phyloP scores from a whole-genome alignment of 2,329 filamentous ascomycete genomes.

The Spiromastix sp. region DNA sequence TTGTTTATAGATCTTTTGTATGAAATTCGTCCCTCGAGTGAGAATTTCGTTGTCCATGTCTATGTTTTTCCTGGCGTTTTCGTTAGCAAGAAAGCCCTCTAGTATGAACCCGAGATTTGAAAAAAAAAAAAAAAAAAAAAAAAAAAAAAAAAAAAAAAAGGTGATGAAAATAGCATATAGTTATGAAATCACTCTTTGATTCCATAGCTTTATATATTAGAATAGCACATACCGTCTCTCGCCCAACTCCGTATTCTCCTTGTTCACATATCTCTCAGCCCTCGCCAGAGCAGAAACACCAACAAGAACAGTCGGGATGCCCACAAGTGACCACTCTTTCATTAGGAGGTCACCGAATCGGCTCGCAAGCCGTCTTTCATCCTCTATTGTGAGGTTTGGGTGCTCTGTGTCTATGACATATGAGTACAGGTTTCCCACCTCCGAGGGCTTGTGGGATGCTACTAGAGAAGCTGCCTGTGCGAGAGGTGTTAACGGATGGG shows the following conservation, averaged over 20 bases:
- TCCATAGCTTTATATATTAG: too few relatives aligned
- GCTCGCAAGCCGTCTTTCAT: conserved; percentile 11
- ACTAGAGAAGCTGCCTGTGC: conserved; percentile 18
- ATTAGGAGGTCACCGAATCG: conserved; percentile 20
- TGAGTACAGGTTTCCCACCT: conserved; percentile 19
- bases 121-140: background rate
- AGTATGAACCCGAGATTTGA: conserved; percentile 2
- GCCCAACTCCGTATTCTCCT: conserved; percentile 10
- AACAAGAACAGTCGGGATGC: conserved; percentile 21
- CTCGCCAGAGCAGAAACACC: conserved; percentile 21
- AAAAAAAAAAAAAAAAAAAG: background rate
- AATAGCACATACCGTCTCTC: conserved; percentile 12
- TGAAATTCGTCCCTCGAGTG: conserved; percentile 18
- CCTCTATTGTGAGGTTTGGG: conserved; percentile 8
- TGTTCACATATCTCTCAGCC: conserved; percentile 14
- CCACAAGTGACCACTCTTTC: conserved; percentile 23
- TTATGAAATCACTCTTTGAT: background rate
- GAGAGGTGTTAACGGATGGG: background rate
- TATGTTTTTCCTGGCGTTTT: conserved; percentile 15
- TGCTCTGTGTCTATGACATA: conserved; percentile 14
- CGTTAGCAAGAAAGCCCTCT: background rate
- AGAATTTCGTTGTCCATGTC: conserved; percentile 15
- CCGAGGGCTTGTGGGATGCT: conserved; percentile 16
- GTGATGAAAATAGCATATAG: background rate
- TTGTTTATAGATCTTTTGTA: conserved; percentile 20